A percentile compares a stretch with the other conserved stretches of the same genome.
Conservation (phyloP, 306 rosid genomes). For the Quercus alba region DNA sequence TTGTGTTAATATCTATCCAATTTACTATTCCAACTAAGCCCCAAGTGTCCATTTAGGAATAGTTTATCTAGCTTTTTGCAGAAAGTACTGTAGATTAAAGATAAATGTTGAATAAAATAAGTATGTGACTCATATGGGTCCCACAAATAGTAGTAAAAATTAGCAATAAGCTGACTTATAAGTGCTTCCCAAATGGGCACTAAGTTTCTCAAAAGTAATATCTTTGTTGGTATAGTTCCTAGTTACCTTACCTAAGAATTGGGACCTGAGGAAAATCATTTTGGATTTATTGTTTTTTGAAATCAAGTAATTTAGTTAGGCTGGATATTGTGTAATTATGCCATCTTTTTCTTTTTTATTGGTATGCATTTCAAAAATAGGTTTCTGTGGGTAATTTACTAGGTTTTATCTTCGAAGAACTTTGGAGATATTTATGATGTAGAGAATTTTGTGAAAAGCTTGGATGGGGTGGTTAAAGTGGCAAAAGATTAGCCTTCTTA, state of each 20-base stretch:
- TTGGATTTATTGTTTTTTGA: not conserved
- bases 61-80: too few species aligned
- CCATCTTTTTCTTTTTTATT: not conserved
- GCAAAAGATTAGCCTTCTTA: constrained; percentile 28
- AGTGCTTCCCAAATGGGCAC: too few species aligned
- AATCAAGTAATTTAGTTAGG: not conserved
- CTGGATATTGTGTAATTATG: not conserved
- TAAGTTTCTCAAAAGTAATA: not conserved
- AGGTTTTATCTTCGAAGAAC: constrained; percentile 43
- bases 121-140: too few species aligned
- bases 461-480: constrained; percentile 81
- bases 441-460: constrained; percentile 59
- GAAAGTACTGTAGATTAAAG: too few species aligned
- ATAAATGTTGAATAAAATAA: too few species aligned
- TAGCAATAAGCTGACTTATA: too few species aligned
- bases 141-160: too few species aligned
- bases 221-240: not conserved
- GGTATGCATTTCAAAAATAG: not conserved
- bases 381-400: not conserved
- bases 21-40: not conserved
- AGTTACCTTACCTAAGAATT: not conserved
- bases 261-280: not conserved
- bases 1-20: too few species aligned
- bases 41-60: not conserved
- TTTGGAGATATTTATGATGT: constrained; percentile 82